phyloP scores from a whole-genome alignment of 108 stramenopile genomes.

The Craspedostauros australis region DNA sequence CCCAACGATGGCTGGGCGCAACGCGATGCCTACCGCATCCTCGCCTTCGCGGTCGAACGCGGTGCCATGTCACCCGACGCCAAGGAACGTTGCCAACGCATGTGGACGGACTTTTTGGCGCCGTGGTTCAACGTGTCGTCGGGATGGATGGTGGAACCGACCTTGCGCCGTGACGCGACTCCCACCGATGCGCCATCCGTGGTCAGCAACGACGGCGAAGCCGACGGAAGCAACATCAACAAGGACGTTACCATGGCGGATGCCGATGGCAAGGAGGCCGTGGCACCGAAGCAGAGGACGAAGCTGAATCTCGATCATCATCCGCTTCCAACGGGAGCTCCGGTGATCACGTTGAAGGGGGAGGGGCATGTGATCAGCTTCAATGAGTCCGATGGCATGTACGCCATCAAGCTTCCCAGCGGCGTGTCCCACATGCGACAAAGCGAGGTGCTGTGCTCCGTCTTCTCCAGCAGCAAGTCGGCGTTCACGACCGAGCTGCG shows the following conservation, averaged over 20 bases:
- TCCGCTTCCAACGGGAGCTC: constrained; percentile 63
- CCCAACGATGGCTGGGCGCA: constrained; percentile 66
- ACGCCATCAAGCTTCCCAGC: constrained; percentile 47
- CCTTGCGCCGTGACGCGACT: constrained; percentile 39
- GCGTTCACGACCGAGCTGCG: constrained; percentile 62
- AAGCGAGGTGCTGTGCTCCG: constrained; percentile 62
- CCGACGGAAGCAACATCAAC: constrained; percentile 31
- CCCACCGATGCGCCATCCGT: constrained; percentile 3
- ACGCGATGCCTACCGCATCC: constrained; percentile 76
- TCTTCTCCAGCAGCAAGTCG: constrained; percentile 62
- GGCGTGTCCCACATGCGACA: constrained; percentile 55
- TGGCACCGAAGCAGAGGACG: constrained; percentile 26
- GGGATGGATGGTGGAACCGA: constrained; percentile 73
- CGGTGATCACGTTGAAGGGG: constrained; percentile 68
- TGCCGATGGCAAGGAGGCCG: constrained; percentile 41
- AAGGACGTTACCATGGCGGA: constrained; percentile 48
- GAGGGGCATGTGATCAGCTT: constrained; percentile 56
- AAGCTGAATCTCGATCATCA: constrained; percentile 63
- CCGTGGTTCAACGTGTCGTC: constrained; percentile 71
- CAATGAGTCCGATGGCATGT: constrained; percentile 36
- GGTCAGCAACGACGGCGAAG: constrained; percentile 21
- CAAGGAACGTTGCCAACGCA: constrained; percentile 76
- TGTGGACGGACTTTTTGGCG: constrained; percentile 85
- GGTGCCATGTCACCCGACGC: constrained; percentile 70
- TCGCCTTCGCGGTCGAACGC: constrained; percentile 78